Conservation (phyloP, 257 asterid genomes). For the Solanum sejunctum region DNA sequence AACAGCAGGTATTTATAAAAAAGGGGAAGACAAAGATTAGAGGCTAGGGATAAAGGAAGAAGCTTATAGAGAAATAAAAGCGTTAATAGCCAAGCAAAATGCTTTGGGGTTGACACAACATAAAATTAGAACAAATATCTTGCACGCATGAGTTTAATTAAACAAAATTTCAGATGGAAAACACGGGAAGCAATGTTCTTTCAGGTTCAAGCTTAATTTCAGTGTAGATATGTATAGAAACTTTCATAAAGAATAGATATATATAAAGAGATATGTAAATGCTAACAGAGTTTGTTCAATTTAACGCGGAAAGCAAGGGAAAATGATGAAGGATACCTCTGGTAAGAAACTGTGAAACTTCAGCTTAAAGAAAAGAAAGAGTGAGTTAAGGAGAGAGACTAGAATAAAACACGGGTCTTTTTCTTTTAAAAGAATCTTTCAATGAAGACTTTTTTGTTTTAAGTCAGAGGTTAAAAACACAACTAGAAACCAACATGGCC, state of each 20-base stretch:
- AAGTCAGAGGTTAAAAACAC: too few species aligned
- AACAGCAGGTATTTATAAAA: not conserved
- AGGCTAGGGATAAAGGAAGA: slow-evolving; percentile 36
- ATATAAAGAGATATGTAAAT: not conserved
- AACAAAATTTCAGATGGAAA: slow-evolving; percentile 21
- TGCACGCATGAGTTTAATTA: slow-evolving; percentile 68
- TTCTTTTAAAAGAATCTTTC: not conserved
- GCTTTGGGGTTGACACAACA: slow-evolving; percentile 13
- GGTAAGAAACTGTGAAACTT: slow-evolving; percentile 25
- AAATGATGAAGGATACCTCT: not conserved
- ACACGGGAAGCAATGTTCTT: slow-evolving; percentile 77
- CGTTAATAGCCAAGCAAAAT: slow-evolving; percentile 21
- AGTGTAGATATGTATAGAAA: not conserved
- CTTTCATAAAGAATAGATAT: slow-evolving; percentile 7
- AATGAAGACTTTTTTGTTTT: too few species aligned
- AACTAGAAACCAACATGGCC: too few species aligned
- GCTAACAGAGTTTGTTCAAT: not conserved
- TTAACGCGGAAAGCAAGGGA: slow-evolving; percentile 24
- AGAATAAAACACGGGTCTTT: not conserved
- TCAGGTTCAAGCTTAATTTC: not conserved
- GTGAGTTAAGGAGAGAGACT: not conserved
- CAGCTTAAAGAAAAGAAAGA: slow-evolving; percentile 14
- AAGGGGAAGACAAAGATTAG: slow-evolving; percentile 6
- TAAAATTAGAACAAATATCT: slow-evolving; percentile 35
- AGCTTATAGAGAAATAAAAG: slow-evolving; percentile 49